Conservation (phyloP, 306 rosid species). For the Malus orientalis region DNA sequence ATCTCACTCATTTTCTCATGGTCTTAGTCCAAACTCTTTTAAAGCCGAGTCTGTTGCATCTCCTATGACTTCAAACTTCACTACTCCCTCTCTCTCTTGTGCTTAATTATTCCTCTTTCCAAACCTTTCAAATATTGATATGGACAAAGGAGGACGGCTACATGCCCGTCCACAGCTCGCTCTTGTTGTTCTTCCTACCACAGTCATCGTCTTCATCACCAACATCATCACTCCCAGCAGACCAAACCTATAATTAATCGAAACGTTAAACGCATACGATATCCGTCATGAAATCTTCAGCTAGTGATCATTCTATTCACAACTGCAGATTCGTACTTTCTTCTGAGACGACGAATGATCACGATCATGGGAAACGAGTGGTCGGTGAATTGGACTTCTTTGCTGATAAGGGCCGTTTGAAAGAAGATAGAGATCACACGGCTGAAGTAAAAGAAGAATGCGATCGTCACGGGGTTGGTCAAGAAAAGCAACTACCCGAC, state of each 20-base stretch:
- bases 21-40: constrained; percentile 56
- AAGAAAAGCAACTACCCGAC: constrained; percentile 11
- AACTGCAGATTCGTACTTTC: not conserved
- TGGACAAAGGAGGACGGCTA: constrained; percentile 6
- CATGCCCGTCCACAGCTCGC: not conserved
- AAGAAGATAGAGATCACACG: not conserved
- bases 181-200: not conserved
- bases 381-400: constrained; percentile 55
- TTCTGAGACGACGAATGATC: not conserved
- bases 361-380: constrained; percentile 12
- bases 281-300: constrained; percentile 17
- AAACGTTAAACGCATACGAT: not conserved
- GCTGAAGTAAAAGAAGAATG: constrained; percentile 14
- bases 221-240: not conserved
- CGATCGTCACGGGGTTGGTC: constrained; percentile 3
- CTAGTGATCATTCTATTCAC: constrained; percentile 3
- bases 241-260: not conserved
- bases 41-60: constrained; percentile 55
- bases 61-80: constrained; percentile 23
- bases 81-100: constrained; percentile 7
- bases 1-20: constrained; percentile 14
- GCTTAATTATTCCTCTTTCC: not conserved
- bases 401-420: not conserved
- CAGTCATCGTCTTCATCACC: not conserved
- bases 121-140: not conserved